Evolutionary conservation across 805 yeast species (phyloP), one percentile per base, ranked within the genome.

Genomic region (Cyberlindnera euphorbiiphila): DNA sequence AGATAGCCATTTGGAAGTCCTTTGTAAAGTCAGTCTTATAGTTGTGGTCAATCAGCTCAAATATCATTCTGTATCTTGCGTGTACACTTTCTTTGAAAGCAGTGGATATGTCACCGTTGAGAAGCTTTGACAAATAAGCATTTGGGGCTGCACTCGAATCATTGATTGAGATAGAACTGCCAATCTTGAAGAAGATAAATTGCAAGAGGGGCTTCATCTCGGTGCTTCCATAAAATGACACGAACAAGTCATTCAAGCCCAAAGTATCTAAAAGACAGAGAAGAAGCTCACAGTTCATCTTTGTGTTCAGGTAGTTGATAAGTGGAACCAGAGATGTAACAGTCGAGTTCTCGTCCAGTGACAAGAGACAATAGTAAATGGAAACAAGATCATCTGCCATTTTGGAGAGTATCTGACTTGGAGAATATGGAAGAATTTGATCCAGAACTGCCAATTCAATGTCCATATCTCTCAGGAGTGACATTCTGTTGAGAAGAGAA

Each of bases 21-120:
- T 30, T 39, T 7, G n/a, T 14, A 31, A 41, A 47, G 24, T 54
- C 45, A 3, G 36, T 37, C 21, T 46, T 49, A 22, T 42, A 33
- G 37, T 55, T 53, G 21, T 55, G 57, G 29, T 55, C 58, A 32
- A 54, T 42, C 5, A 48, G 32, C 29, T 55, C 60, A 43, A 55
- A 50, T 3, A 47, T 19, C 5, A 54, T 42, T 36, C 50, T 48
- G 34, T 42, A 54, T 22, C 55, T 39, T 4, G 54, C 50, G 19
- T 36, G 28, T 4, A 26, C 40, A 1, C 56, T 46, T 7, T 41
- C 25, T 11, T 42, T 43, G 15, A 54, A 27, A 1, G 47, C 49
- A 17, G 26, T 37, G 0, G 45, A n/a, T 29, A 50, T 37, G n/a
- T 47, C 51, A 8, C 41, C 36, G 11, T 33, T 32, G 21, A 48